These are phyloP conservation scores for Neurospora sp. DNA, from an alignment of 495 filamentous ascomycete species.

Conservation along the genomic window DNA sequence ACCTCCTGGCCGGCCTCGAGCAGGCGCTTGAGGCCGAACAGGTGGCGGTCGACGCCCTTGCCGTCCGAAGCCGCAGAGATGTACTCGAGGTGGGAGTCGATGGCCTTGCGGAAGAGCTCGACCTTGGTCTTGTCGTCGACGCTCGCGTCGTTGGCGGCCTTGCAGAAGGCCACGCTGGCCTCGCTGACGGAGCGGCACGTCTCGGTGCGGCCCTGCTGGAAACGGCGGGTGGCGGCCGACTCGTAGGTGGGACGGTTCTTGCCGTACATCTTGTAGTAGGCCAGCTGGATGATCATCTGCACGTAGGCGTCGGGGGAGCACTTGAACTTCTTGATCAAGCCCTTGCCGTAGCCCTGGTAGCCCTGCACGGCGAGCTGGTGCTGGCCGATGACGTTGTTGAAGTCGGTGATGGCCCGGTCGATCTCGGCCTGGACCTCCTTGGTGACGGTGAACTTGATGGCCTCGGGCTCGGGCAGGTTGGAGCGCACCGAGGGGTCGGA, in stretches of 20 bases:
- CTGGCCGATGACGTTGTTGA: constrained; percentile 64
- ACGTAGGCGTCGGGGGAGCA: constrained; percentile 97
- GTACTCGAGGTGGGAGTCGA: constrained; percentile 78
- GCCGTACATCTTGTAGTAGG: constrained; percentile 99
- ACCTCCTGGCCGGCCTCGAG: constrained; percentile 71
- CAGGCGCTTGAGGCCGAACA: constrained; percentile 93
- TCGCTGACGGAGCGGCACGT: constrained; percentile 88
- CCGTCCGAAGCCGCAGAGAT: constrained; percentile 82
- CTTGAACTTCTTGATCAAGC: constrained; percentile 98
- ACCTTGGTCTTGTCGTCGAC: constrained; percentile 52
- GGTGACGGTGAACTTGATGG: constrained; percentile 68
- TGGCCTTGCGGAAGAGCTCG: constrained; percentile 69
- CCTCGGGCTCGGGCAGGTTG: constrained; percentile 68
- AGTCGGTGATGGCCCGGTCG: constrained; percentile 63
- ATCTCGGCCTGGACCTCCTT: constrained; percentile 64
- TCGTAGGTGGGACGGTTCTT: constrained; percentile 97
- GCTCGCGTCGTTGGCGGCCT: constrained; percentile 62
- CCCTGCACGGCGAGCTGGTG: constrained; percentile 91
- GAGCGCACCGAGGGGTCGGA: constrained; percentile 65
- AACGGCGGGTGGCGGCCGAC: constrained; percentile 86
- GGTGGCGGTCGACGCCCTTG: constrained; percentile 88
- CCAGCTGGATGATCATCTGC: constrained; percentile 97
- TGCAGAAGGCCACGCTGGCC: constrained; percentile 86
- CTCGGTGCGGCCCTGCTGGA: constrained; percentile 93
- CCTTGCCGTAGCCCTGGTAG: constrained; percentile 97